phyloP scores from a whole-genome alignment of 495 filamentous ascomycete species.

The Chaetomium fimeti region DNA sequence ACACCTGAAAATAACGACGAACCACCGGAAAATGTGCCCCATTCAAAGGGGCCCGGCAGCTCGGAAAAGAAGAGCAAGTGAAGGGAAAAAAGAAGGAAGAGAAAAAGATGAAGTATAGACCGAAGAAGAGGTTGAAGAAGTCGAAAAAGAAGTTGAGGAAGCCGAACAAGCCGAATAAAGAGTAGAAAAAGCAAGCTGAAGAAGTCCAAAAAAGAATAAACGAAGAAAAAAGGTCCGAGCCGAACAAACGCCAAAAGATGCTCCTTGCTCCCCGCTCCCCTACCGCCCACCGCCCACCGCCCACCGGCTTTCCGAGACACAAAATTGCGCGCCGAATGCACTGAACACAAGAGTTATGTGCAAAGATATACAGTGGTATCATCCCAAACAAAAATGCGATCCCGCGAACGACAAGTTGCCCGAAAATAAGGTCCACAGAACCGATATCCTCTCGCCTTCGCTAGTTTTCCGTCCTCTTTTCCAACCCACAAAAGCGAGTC shows the following conservation, averaged over 20 bases:
- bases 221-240: not conserved
- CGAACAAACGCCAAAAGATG: constrained; percentile 19
- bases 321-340: constrained; percentile 14
- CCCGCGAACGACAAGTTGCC: not conserved
- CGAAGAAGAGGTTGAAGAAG: not conserved
- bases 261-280: not conserved
- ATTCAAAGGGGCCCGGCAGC: not conserved
- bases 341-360: constrained; percentile 3
- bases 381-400: constrained; percentile 20
- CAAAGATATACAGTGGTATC: constrained; percentile 29
- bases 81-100: not conserved
- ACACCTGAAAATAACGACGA: not conserved
- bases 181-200: not conserved
- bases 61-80: not conserved
- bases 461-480: not conserved
- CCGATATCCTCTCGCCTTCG: not conserved
- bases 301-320: not conserved
- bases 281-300: not conserved
- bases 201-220: constrained; percentile 3
- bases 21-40: not conserved
- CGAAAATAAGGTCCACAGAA: not conserved
- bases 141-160: not conserved
- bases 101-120: constrained; percentile 1
- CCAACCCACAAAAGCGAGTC: not conserved
- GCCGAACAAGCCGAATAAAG: not conserved